Percentiles rank a stretch among this genome's conserved stretches.
Evolutionary conservation across 1,284 basidiomycete species (phyloP).

Genomic region (Malassezia pachydermatis): DNA sequence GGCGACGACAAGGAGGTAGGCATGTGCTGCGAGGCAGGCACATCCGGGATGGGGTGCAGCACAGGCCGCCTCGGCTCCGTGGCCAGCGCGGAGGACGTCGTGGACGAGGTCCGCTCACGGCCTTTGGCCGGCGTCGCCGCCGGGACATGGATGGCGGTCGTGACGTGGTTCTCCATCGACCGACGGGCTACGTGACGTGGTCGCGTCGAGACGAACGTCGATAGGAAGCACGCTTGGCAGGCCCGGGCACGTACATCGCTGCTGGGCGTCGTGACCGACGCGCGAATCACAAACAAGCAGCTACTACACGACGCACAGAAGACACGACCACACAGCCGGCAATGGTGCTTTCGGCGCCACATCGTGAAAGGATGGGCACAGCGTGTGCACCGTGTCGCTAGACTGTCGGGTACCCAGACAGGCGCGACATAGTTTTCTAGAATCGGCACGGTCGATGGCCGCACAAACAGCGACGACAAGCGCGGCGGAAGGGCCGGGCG

Average conservation of each 20-base stretch:
- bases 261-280: background rate
- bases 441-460: conserved; percentile 18
- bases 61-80: too few relatives aligned
- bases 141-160: background rate
- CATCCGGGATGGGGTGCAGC: background rate
- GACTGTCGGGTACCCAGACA: conserved; percentile 80
- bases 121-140: background rate
- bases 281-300: conserved; percentile 41
- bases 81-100: background rate
- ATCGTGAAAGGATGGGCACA: conserved; percentile 69
- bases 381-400: conserved; percentile 68
- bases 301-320: conserved; percentile 63
- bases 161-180: background rate
- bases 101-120: background rate
- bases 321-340: conserved; percentile 74
- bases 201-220: background rate
- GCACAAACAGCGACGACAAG: background rate
- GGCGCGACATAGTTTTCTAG: conserved; percentile 82
- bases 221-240: conserved; percentile 12
- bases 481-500: background rate
- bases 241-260: conserved; percentile 1
- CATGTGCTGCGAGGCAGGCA: background rate
- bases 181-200: background rate
- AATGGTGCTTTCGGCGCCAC: conserved; percentile 75
- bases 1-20: background rate